Evolutionary conservation across 495 filamentous ascomycete species (phyloP).

Genomic region (Penicillium cosmopolitanum): DNA sequence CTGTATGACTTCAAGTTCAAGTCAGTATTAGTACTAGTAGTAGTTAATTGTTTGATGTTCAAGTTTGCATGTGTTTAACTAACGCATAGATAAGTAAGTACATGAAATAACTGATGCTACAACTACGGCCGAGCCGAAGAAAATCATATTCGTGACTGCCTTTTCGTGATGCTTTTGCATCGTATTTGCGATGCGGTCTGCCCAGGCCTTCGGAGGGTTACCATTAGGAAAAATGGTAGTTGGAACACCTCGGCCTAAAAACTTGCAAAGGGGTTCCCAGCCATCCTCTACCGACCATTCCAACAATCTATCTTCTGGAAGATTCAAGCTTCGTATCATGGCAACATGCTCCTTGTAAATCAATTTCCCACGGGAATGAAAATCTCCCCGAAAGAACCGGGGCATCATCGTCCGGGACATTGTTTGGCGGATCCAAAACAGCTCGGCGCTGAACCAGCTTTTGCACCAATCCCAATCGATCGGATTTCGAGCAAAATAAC

Average conservation of each 20-base stretch:
- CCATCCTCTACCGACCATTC: constrained; percentile 50
- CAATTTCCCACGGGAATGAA: constrained; percentile 16
- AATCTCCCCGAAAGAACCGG: constrained; percentile 19
- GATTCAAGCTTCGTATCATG: constrained; percentile 23
- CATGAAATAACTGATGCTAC: background rate
- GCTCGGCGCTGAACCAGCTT: constrained; percentile 20
- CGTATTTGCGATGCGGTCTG: constrained; percentile 22
- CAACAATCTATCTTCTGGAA: constrained; percentile 35
- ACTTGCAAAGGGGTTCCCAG: constrained; percentile 49
- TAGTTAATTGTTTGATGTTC: too few relatives aligned
- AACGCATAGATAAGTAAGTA: background rate
- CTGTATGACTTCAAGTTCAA: too few relatives aligned
- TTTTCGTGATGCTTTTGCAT: constrained; percentile 16
- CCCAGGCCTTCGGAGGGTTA: constrained; percentile 23
- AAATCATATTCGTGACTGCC: constrained; percentile 22
- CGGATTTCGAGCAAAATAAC: constrained; percentile 8
- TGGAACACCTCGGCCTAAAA: constrained; percentile 9
- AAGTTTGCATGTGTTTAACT: too few relatives aligned
- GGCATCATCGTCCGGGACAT: constrained; percentile 18
- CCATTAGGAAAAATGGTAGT: constrained; percentile 10
- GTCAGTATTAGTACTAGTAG: too few relatives aligned
- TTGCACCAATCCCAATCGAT: constrained; percentile 18
- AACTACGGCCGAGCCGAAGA: constrained; percentile 2
- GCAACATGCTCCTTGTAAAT: constrained; percentile 18
- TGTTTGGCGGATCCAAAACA: constrained; percentile 22